Evolutionary conservation across 208 protist genomes (phyloP).

Genomic region (Phytomonas francai): DNA sequence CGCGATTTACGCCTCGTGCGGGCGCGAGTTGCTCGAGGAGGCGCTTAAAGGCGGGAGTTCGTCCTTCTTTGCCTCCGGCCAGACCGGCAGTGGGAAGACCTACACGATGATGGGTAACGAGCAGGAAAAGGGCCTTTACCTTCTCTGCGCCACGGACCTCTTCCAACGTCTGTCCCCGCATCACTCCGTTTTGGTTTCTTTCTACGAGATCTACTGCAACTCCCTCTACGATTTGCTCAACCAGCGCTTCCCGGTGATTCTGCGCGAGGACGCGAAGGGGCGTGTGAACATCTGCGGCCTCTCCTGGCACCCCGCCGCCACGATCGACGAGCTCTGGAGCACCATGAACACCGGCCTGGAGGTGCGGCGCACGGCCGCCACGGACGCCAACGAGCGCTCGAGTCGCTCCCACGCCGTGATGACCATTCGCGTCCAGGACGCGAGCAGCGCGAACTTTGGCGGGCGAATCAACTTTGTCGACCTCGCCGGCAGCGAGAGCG

Average conservation of each 20-base stretch:
- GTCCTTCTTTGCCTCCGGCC: slow-evolving; percentile 92
- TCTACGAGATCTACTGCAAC: slow-evolving; percentile 96
- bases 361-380: slow-evolving; percentile 79
- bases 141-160: slow-evolving; percentile 86
- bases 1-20: slow-evolving; percentile 76
- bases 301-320: slow-evolving; percentile 53
- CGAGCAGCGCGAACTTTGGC: slow-evolving; percentile 40
- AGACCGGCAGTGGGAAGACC: too few relatives aligned
- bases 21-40: slow-evolving; percentile 70
- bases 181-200: slow-evolving; percentile 51
- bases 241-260: slow-evolving; percentile 65
- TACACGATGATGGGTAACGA: slow-evolving; percentile 75
- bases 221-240: slow-evolving; percentile 94
- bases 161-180: slow-evolving; percentile 46
- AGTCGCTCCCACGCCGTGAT: slow-evolving; percentile 87
- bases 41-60: slow-evolving; percentile 90
- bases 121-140: slow-evolving; percentile 83
- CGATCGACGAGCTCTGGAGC: slow-evolving; percentile 48
- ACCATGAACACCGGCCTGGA: slow-evolving; percentile 81
- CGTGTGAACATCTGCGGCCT: slow-evolving; percentile 90
- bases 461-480: slow-evolving; percentile 94
- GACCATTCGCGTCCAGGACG: slow-evolving; percentile 37
- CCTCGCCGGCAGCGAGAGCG: slow-evolving; percentile 96
- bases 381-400: slow-evolving; percentile 82
- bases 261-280: slow-evolving; percentile 87